Evolutionary conservation across 2,329 filamentous ascomycete species (phyloP).

Genomic region (Bimuria novae-zelandiae): DNA sequence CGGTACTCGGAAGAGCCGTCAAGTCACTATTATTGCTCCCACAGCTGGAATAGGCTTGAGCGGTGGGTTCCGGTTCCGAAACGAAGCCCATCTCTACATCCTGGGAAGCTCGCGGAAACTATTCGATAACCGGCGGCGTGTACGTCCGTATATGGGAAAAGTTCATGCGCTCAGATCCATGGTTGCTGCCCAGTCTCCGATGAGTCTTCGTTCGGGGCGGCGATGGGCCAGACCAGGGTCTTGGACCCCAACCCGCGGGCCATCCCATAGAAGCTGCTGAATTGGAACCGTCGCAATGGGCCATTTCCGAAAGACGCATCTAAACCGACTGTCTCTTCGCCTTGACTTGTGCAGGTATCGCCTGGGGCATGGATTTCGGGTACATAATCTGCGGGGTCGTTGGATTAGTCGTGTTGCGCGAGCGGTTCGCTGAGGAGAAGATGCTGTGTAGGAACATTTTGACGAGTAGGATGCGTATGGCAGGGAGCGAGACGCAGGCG

Average conservation of each 20-base stretch:
- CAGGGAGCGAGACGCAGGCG: constrained; percentile 20
- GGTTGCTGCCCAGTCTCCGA: background rate
- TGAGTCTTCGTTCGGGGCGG: background rate
- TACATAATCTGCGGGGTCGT: background rate
- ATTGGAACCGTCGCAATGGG: background rate
- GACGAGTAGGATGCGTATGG: constrained; percentile 23
- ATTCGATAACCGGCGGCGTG: background rate
- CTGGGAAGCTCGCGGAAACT: background rate
- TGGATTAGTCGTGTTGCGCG: background rate
- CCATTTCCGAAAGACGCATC: background rate
- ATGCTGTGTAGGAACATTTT: constrained; percentile 8
- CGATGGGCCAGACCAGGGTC: background rate
- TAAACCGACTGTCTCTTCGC: background rate
- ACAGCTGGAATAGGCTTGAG: no score
- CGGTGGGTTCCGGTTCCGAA: no score
- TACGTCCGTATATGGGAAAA: background rate
- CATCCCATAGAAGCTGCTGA: background rate
- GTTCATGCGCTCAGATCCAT: background rate
- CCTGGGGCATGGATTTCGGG: background rate
- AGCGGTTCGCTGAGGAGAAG: constrained; percentile 5
- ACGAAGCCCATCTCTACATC: background rate
- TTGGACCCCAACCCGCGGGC: background rate
- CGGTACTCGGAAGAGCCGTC: no score
- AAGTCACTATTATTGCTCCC: no score
- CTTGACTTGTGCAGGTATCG: background rate